Evolutionary conservation across 139 green algal species (phyloP), one percentile per base, ranked within the genome.

Genomic region (Spirogloea muscicola): DNA sequence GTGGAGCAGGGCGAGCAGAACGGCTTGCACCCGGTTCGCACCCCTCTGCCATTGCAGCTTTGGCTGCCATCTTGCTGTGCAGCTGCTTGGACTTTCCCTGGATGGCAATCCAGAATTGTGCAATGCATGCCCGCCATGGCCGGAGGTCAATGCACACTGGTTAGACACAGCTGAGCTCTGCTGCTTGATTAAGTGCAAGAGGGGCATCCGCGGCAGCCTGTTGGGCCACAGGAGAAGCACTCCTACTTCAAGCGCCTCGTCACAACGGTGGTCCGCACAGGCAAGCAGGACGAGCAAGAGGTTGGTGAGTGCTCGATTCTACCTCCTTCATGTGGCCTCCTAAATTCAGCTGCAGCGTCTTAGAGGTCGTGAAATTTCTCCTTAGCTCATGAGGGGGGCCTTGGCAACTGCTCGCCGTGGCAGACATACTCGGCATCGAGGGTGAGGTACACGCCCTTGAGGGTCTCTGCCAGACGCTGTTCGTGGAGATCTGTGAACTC

Each of bases 1-100:
- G 48, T 87, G 37, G 76, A 89, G 16, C 76, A 77, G 36, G 85
- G 84, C 7, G 84, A 81, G 10, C 72, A 87, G 60, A 92, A 96
- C 83, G 83, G 81, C 68, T 79, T 83, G 38, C 80, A 72, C n/a
- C 48, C 48, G n/a, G 27, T 16, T 25, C 48, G 48, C 48, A n/a
- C 29, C 48, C 48, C 49, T 60, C 34, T 9, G 27, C 49, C 49
- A 1, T 60, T 2, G 16, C 49, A 25, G 27, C 7, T 27, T 27
- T 27, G 1, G 49, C 49, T 10, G 31, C 49, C 18, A 29, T 60
- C 10, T 16, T 60, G 10, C 49, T n/a, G n/a, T n/a, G n/a, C n/a
- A n/a, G n/a, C n/a, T n/a, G n/a, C n/a, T n/a, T n/a, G n/a, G n/a
- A n/a, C n/a, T n/a, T n/a, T n/a, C n/a, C n/a, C n/a, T n/a, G n/a